These are phyloP conservation scores for Pachysandra terminalis DNA, from an alignment of 164 flowering plant species.

Conservation along the genomic window DNA sequence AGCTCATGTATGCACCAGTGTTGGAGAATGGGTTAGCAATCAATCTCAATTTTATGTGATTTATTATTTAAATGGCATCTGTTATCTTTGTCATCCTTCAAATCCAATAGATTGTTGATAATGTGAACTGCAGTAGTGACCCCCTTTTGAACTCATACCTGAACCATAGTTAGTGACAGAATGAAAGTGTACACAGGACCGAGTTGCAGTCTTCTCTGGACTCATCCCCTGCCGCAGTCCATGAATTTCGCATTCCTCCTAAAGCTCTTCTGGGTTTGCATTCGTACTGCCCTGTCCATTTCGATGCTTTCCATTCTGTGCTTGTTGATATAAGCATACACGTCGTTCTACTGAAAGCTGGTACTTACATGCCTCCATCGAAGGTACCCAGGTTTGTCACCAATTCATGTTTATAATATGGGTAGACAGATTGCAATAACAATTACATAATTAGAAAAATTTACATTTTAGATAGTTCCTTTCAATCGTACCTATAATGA, in stretches of 20 bases:
- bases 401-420: conserved; percentile 16
- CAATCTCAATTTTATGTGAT: not conserved
- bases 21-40: conserved; percentile 59
- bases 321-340: conserved; percentile 83
- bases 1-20: conserved; percentile 81
- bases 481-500: not conserved
- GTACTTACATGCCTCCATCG: conserved; percentile 25
- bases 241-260: conserved; percentile 94
- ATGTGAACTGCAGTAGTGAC: not conserved
- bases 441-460: conserved; percentile 12
- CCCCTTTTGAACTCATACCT: not conserved
- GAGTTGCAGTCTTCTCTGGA: conserved; percentile 54
- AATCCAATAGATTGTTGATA: not conserved
- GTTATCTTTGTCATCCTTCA: not conserved
- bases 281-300: conserved; percentile 93
- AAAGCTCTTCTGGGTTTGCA: conserved; percentile 94
- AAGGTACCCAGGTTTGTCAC: conserved; percentile 81
- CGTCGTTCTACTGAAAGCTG: conserved; percentile 58
- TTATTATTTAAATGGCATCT: not conserved
- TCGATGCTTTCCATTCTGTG: conserved; percentile 87
- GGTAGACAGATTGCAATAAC: conserved; percentile 5
- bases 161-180: conserved; percentile 2
- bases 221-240: conserved; percentile 66
- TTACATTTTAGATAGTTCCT: conserved; percentile 15
- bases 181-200: conserved; percentile 35